Base-by-base conservation (phyloP, 768 basidiomycete genomes). In the Leccinellum albellum region DNA sequence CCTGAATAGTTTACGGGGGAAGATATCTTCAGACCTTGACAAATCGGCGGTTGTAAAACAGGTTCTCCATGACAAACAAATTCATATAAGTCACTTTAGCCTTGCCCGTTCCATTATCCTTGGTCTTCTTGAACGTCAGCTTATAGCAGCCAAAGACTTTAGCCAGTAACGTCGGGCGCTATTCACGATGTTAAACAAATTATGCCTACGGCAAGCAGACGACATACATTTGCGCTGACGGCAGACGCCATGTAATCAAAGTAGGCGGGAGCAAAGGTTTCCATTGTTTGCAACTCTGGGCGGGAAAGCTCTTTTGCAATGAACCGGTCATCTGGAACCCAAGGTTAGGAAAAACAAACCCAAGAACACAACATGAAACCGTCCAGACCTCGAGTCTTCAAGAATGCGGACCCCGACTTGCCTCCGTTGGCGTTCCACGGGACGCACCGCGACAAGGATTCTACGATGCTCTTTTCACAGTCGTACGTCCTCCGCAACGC, bases 171-270 rank as follows among this genome's bases (percentile, higher is more conserved):
- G 96, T 98, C 0, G 96, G 96, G 14, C 93, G 89, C 92, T 96
- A 63, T 31, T 20, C 24, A 33, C 2, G 26, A 50, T 26, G 20
- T 67, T 56, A 33, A 63, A 33, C 56, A 58, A 50, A 3, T 24
- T 31, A 12, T 32, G 49, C 14, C 21, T 31, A 28, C 26, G 21
- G 7, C 10, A 40, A 44, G 57, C 48, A 48, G 28, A 51, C 6
- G 10, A 75, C 88, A 56, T 32, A 95, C 94, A 62, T 91, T 85
- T 35, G 87, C 87, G 51, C 85, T 83, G 15, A 97, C 86, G 2
- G 94, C 91, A n/a, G 90, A 92, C 1, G 93, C 90, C 88, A 98
- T 95, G 70, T 98, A 99, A 60, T 95, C 90, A 66, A 99, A 98
- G 71, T 99, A 99, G 2, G 92, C 89, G 0, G 96, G 97, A 14